phyloP scores from a whole-genome alignment of 768 basidiomycete species.

The Fistulinella prunicolor region DNA sequence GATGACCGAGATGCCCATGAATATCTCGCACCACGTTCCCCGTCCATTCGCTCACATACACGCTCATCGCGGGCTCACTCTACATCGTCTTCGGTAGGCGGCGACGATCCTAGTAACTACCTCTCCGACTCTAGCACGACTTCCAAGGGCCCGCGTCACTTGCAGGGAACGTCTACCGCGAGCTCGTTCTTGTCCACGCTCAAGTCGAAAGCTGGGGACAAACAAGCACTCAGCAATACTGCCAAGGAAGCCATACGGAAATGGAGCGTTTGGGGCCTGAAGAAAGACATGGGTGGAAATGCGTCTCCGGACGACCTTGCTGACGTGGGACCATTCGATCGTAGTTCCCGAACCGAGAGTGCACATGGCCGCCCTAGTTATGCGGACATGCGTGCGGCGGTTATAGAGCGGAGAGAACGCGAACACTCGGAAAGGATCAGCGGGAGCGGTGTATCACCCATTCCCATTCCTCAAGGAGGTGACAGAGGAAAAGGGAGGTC shows the following conservation, averaged over 20 bases:
- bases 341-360: constrained; percentile 34
- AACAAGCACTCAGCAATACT: constrained; percentile 79
- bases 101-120: constrained; percentile 28
- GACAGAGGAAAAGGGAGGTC: constrained; percentile 26
- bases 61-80: constrained; percentile 35
- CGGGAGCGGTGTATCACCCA: constrained; percentile 31
- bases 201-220: constrained; percentile 75
- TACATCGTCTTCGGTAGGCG: constrained; percentile 33
- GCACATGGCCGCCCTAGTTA: constrained; percentile 56
- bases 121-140: constrained; percentile 33
- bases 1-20: constrained; percentile 18
- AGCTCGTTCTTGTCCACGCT: constrained; percentile 75
- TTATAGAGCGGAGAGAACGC: constrained; percentile 59
- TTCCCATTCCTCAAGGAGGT: constrained; percentile 30
- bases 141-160: constrained; percentile 38
- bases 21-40: constrained; percentile 35
- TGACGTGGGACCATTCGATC: constrained; percentile 40
- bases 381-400: constrained; percentile 75
- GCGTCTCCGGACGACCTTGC: constrained; percentile 38
- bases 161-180: constrained; percentile 35
- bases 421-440: constrained; percentile 28
- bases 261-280: constrained; percentile 82
- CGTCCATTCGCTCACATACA: constrained; percentile 43
- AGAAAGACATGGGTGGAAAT: constrained; percentile 45
- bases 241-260: constrained; percentile 90